Conservation (phyloP, 805 yeast genomes). For the Candida taoyuanica region DNA sequence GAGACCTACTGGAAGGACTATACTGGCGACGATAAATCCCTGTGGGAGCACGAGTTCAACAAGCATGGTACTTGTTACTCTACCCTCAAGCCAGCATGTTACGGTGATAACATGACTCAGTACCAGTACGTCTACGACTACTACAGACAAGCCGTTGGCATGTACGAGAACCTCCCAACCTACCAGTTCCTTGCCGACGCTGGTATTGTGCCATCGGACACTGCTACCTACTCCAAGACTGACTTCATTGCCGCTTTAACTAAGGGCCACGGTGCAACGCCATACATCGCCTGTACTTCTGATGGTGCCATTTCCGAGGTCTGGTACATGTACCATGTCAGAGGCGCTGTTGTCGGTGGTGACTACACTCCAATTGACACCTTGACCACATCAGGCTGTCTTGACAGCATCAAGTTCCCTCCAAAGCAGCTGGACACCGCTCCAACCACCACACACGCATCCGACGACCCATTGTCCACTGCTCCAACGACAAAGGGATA, state of each 20-base stretch:
- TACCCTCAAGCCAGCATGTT: slow-evolving; percentile 72
- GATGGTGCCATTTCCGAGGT: slow-evolving; percentile 40
- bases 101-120: slow-evolving; percentile 30
- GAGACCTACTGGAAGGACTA: slow-evolving; percentile 64
- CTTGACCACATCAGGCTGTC: slow-evolving; percentile 50
- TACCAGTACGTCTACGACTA: slow-evolving; percentile 59
- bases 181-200: slow-evolving; percentile 58
- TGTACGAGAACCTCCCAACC: slow-evolving; percentile 60
- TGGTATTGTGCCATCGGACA: slow-evolving; percentile 65
- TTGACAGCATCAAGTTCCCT: slow-evolving; percentile 58
- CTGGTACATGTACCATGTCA: slow-evolving; percentile 77
- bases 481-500: slow-evolving; percentile 37
- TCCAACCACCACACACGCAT: slow-evolving; percentile 20
- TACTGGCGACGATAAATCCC: slow-evolving; percentile 57
- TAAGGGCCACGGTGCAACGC: slow-evolving; percentile 49
- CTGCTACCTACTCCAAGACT: slow-evolving; percentile 49
- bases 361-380: slow-evolving; percentile 61
- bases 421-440: slow-evolving; percentile 34
- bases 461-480: slow-evolving; percentile 20
- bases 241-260: slow-evolving; percentile 51
- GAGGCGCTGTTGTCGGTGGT: slow-evolving; percentile 69
- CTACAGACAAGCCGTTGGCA: slow-evolving; percentile 52
- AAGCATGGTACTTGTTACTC: slow-evolving; percentile 92
- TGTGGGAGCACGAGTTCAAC: slow-evolving; percentile 92
- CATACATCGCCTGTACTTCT: slow-evolving; percentile 57